Evolutionary conservation across 768 basidiomycete species (phyloP).

Genomic region (Leccinellum albellum): DNA sequence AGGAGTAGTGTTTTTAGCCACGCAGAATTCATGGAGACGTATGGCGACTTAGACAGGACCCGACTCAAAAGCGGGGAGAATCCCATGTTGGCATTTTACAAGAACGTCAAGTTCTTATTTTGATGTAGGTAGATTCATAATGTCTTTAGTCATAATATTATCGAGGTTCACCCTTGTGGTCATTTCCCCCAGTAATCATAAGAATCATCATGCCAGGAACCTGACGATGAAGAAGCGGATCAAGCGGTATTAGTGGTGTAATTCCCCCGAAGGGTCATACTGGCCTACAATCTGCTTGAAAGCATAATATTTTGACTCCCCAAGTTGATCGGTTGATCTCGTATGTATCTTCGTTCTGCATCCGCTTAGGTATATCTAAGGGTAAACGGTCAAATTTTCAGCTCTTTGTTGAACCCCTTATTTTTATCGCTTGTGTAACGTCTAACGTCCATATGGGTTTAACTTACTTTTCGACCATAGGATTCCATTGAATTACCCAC

Average conservation of each 20-base stretch:
- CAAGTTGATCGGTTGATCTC: neutral
- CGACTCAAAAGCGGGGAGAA: slow-evolving; percentile 78
- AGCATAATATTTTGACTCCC: neutral
- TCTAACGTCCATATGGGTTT: neutral
- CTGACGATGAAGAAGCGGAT: neutral
- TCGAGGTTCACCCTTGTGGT: neutral
- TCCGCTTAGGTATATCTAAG: neutral
- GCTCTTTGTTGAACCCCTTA: neutral
- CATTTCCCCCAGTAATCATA: neutral
- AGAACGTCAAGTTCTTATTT: slow-evolving; percentile 92
- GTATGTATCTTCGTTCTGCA: neutral
- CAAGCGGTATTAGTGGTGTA: neutral
- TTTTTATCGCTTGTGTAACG: neutral
- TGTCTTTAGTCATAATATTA: neutral
- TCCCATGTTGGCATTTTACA: slow-evolving; percentile 84
- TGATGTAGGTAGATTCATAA: slow-evolving; percentile 31
- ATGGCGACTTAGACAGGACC: slow-evolving; percentile 72
- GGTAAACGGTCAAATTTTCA: neutral
- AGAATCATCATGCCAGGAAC: neutral
- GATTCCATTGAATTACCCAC: neutral
- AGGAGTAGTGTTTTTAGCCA: slow-evolving; percentile 86
- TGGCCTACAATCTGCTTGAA: neutral
- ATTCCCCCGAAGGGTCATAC: neutral
- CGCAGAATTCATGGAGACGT: slow-evolving; percentile 83
- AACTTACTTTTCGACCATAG: neutral